Evolutionary conservation across 345 rosid genomes (phyloP).

Genomic region (Gossypium sturtianum): DNA sequence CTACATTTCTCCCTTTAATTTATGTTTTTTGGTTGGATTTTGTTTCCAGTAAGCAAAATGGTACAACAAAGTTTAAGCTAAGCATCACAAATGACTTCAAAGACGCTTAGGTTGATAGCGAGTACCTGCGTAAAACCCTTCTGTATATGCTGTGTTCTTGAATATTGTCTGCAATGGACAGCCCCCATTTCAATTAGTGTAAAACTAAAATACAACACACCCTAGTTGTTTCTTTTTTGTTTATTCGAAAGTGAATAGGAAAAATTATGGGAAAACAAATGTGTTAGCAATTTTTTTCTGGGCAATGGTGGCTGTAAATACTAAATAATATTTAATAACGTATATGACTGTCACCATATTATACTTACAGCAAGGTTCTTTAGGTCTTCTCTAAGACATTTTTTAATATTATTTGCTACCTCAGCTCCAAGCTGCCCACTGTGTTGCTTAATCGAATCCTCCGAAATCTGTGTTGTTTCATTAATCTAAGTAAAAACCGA

Average conservation of each 20-base stretch:
- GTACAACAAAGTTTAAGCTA: not conserved
- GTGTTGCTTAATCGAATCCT: constrained; percentile 32
- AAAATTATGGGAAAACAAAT: not conserved
- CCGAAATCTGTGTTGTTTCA: constrained; percentile 39
- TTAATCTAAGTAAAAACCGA: not conserved
- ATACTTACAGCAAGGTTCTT: constrained; percentile 58
- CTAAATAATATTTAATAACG: not conserved
- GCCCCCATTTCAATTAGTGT: not conserved
- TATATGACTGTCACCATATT: not conserved
- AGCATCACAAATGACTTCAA: constrained; percentile 5
- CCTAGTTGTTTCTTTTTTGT: not conserved
- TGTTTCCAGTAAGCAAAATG: not conserved
- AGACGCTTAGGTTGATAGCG: constrained; percentile 30
- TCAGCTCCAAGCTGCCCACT: constrained; percentile 44
- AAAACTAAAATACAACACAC: not conserved
- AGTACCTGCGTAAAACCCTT: constrained; percentile 76
- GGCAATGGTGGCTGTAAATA: not conserved
- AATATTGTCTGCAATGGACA: constrained; percentile 53
- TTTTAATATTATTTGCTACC: constrained; percentile 42
- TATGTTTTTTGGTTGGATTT: not conserved
- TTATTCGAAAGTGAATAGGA: not conserved
- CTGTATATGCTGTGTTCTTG: constrained; percentile 75
- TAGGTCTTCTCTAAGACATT: constrained; percentile 51
- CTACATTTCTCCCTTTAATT: not conserved
- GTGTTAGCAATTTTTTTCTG: not conserved